phyloP scores from a whole-genome alignment of 352 stramenopile species.

The Globisporangium viniferum region DNA sequence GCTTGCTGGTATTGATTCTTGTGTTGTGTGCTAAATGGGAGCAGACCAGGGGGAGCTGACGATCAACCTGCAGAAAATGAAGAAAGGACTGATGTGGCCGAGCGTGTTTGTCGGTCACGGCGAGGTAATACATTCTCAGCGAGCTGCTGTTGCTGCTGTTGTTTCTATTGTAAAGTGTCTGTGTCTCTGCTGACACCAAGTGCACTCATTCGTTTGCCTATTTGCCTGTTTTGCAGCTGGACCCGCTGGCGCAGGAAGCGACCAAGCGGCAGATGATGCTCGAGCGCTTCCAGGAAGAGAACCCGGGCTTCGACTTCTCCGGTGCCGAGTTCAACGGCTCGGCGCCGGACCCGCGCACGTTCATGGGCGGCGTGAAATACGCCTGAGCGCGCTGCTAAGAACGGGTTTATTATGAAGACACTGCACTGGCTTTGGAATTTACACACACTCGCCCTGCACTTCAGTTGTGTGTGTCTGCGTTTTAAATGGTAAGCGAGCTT shows the following conservation, averaged over 20 bases:
- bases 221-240: conserved; percentile 39
- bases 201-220: not conserved
- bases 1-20: not conserved
- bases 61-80: conserved; percentile 95
- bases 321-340: conserved; percentile 96
- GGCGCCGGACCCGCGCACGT: conserved; percentile 94
- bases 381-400: conserved; percentile 23
- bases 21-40: not conserved
- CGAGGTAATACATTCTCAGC: conserved; percentile 25
- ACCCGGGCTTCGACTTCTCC: conserved; percentile 98
- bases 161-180: not conserved
- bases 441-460: too few relatives aligned
- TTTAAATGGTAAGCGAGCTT: too few relatives aligned
- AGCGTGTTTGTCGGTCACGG: conserved; percentile 86
- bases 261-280: conserved; percentile 97
- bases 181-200: conserved; percentile 6
- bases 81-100: conserved; percentile 94
- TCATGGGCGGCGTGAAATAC: conserved; percentile 96
- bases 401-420: not conserved
- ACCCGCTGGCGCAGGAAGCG: conserved; percentile 90
- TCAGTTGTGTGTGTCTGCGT: too few relatives aligned
- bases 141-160: not conserved
- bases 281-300: conserved; percentile 97
- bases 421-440: too few relatives aligned
- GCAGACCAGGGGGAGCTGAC: conserved; percentile 86